Evolutionary conservation across 1,284 basidiomycete species (phyloP).

Genomic region (Ganoderma sinense): DNA sequence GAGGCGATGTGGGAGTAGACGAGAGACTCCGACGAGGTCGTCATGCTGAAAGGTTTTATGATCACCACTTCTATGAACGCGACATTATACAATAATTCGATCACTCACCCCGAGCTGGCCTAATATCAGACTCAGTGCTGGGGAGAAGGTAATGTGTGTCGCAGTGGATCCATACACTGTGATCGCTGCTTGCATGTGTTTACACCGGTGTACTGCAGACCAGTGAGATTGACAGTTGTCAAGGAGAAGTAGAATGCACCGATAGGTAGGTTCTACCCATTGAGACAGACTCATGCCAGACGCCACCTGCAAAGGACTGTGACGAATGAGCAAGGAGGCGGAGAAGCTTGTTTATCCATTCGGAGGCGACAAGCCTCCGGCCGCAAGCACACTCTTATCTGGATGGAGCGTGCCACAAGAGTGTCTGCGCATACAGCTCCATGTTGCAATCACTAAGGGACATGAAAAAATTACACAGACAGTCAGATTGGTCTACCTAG

Average conservation of each 20-base stretch:
- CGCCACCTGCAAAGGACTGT: too few species aligned
- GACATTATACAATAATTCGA: not conserved
- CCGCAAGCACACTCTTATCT: not conserved
- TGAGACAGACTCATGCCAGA: not conserved
- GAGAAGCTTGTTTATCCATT: not conserved
- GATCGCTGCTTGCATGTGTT: not conserved
- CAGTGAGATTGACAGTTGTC: not conserved
- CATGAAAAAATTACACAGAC: not conserved
- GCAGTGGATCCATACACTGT: not conserved
- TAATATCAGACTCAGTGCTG: not conserved
- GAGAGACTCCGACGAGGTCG: not conserved
- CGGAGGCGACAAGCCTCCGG: not conserved
- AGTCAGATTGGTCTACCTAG: constrained; percentile 27
- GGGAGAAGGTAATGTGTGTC: not conserved
- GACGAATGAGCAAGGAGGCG: too few species aligned
- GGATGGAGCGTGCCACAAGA: not conserved
- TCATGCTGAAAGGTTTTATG: not conserved
- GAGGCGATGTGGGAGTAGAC: not conserved
- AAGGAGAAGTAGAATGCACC: not conserved
- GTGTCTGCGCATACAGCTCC: not conserved
- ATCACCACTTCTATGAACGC: not conserved
- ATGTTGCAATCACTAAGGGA: not conserved
- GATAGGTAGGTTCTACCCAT: not conserved
- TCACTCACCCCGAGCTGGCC: not conserved
- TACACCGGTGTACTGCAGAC: not conserved